These are phyloP conservation scores for Ballota nigra DNA, from an alignment of 257 asterid genomes.

Conservation along the genomic window DNA sequence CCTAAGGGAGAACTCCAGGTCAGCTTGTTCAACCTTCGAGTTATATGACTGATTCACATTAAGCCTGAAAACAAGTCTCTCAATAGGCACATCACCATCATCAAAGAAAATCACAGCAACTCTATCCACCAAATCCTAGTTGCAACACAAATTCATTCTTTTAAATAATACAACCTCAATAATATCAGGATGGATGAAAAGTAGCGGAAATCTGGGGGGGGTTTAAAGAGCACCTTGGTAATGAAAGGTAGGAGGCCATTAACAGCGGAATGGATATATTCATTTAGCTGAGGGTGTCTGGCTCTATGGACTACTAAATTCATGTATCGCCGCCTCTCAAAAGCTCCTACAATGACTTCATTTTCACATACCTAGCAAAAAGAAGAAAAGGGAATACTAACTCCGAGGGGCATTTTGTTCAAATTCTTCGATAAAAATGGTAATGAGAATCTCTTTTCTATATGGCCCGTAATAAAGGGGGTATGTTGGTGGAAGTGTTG, in stretches of 20 bases:
- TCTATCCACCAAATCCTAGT: slow-evolving; percentile 85
- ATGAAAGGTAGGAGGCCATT: slow-evolving; percentile 71
- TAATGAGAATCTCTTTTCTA: too few species aligned
- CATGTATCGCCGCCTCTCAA: slow-evolving; percentile 85
- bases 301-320: slow-evolving; percentile 85
- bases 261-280: slow-evolving; percentile 68
- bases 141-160: neutral
- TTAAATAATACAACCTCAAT: neutral
- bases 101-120: slow-evolving; percentile 72
- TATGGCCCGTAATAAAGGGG: too few species aligned
- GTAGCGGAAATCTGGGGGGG: neutral
- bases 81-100: slow-evolving; percentile 54
- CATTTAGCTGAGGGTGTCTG: slow-evolving; percentile 66
- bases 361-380: neutral
- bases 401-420: too few species aligned
- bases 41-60: slow-evolving; percentile 60
- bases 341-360: slow-evolving; percentile 50
- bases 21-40: slow-evolving; percentile 61
- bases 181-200: neutral
- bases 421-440: too few species aligned
- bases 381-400: neutral
- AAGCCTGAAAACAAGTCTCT: slow-evolving; percentile 82
- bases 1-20: slow-evolving; percentile 75
- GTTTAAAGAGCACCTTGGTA: slow-evolving; percentile 44
- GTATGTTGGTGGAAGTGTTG: too few species aligned